phyloP scores from a whole-genome alignment of 768 basidiomycete genomes.

The Boletus tomentosulus region DNA sequence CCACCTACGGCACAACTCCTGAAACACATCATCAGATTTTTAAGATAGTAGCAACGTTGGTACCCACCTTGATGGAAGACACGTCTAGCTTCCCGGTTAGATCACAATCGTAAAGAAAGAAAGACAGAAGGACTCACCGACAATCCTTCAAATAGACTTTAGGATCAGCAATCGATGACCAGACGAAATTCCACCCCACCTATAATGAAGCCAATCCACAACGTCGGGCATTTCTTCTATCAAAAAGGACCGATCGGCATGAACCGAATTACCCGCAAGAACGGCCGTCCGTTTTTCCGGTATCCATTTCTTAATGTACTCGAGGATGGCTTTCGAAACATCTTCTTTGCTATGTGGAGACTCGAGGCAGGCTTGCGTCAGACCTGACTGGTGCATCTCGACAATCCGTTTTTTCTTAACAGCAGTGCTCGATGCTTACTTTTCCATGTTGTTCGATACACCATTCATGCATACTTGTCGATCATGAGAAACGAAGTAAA shows the following conservation, averaged over 20 bases:
- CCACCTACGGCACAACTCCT: slow-evolving; percentile 79
- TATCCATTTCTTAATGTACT: slow-evolving; percentile 84
- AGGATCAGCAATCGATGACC: neutral
- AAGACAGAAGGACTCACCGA: slow-evolving; percentile 48
- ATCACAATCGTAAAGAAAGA: neutral
- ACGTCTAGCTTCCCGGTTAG: slow-evolving; percentile 50
- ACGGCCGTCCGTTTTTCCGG: slow-evolving; percentile 59
- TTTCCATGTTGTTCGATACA: slow-evolving; percentile 77
- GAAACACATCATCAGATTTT: neutral
- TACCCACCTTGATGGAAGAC: slow-evolving; percentile 69
- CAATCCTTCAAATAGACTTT: slow-evolving; percentile 43
- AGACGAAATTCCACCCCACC: slow-evolving; percentile 37
- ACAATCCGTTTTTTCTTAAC: neutral
- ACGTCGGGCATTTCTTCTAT: slow-evolving; percentile 77
- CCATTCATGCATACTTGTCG: slow-evolving; percentile 79
- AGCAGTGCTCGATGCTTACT: slow-evolving; percentile 37
- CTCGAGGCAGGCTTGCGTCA: slow-evolving; percentile 73
- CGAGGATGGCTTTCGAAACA: slow-evolving; percentile 58
- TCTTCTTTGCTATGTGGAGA: slow-evolving; percentile 61
- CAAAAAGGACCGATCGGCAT: slow-evolving; percentile 73
- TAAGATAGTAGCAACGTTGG: neutral
- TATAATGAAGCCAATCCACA: slow-evolving; percentile 76
- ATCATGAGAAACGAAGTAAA: neutral
- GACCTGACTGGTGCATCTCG: slow-evolving; percentile 55
- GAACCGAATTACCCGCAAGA: slow-evolving; percentile 86